These are phyloP conservation scores for Skeletonema menzelii DNA, from an alignment of 108 stramenopile genomes.

Conservation along the genomic window DNA sequence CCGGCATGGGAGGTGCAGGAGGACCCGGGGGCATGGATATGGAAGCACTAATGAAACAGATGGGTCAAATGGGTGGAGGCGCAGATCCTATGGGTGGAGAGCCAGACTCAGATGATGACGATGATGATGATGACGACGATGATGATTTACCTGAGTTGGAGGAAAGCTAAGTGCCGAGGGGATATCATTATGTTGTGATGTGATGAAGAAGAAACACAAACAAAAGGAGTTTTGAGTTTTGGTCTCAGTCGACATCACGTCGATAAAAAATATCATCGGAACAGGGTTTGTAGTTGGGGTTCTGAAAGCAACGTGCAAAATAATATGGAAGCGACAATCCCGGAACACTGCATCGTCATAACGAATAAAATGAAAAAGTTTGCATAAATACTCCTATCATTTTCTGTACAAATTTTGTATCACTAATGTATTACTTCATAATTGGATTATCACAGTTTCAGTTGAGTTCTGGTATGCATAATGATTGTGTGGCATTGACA, in stretches of 20 bases:
- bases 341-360: constrained; percentile 1
- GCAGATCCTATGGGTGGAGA: constrained; percentile 68
- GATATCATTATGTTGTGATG: background rate
- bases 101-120: constrained; percentile 60
- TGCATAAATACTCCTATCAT: no score
- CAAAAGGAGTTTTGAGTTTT: background rate
- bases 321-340: background rate
- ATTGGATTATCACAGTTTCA: no score
- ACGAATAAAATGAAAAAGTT: background rate
- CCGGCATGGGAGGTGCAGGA: constrained; percentile 48
- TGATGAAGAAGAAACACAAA: background rate
- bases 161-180: constrained; percentile 19
- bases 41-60: constrained; percentile 20
- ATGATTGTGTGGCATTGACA: background rate
- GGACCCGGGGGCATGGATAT: constrained; percentile 1
- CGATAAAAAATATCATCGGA: background rate
- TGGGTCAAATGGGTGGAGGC: constrained; percentile 53
- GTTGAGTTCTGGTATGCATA: background rate
- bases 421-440: background rate
- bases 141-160: constrained; percentile 86
- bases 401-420: background rate
- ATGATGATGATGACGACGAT: constrained; percentile 73
- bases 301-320: background rate
- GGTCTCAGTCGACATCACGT: background rate
- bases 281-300: background rate